Percentiles rank a stretch among this genome's conserved stretches.
Evolutionary conservation across 2,329 filamentous ascomycete genomes (phyloP).

Genomic region (Hortaea werneckii): DNA sequence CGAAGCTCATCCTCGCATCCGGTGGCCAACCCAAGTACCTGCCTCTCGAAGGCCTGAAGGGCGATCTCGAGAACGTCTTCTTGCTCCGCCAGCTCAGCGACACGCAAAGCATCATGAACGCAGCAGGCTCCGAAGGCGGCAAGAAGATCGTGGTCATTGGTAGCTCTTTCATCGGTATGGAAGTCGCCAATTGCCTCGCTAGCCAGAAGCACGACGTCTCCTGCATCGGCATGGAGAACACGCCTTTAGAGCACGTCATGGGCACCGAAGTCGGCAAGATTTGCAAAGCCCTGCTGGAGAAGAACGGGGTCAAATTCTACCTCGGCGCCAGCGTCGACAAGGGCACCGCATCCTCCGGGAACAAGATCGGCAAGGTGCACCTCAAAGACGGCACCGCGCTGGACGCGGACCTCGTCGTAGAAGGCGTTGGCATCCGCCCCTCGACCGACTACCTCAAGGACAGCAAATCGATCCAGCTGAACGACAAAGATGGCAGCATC

Average conservation of each 20-base stretch:
- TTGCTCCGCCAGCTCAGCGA: constrained; percentile 69
- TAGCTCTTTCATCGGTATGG: constrained; percentile 96
- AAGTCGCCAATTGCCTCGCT: constrained; percentile 73
- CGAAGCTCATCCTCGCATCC: constrained; percentile 81
- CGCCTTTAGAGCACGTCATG: constrained; percentile 77
- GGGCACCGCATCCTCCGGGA: constrained; percentile 59
- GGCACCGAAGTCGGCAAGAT: constrained; percentile 71
- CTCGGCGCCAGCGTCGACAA: constrained; percentile 74
- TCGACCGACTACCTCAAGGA: constrained; percentile 72
- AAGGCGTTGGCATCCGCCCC: constrained; percentile 81
- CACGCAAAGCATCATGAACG: constrained; percentile 63
- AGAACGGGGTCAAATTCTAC: constrained; percentile 80
- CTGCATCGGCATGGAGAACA: constrained; percentile 78
- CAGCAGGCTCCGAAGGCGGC: constrained; percentile 65
- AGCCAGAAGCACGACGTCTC: constrained; percentile 72
- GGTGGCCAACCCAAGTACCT: constrained; percentile 69
- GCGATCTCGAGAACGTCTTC: constrained; percentile 75
- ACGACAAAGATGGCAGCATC: constrained; percentile 79
- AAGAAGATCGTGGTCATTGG: constrained; percentile 92
- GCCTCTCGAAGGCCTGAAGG: constrained; percentile 74
- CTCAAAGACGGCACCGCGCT: constrained; percentile 80
- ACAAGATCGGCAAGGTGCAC: constrained; percentile 69
- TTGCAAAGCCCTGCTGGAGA: constrained; percentile 69
- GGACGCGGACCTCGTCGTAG: constrained; percentile 78
- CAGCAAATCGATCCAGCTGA: constrained; percentile 58